phyloP scores from a whole-genome alignment of 805 yeast species.

The Monosporozyma servazzii region DNA sequence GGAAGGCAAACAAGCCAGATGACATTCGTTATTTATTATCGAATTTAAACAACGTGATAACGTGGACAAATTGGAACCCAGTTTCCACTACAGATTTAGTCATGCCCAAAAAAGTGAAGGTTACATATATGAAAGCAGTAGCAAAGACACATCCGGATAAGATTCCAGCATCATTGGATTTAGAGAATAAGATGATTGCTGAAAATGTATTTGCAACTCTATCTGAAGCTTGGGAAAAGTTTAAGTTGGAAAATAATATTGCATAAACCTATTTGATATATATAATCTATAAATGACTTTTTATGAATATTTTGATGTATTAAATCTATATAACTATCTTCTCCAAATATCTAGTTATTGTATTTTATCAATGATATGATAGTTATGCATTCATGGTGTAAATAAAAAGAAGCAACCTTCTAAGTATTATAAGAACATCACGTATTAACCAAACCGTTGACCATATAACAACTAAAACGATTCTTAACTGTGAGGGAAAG shows the following conservation, averaged over 20 bases:
- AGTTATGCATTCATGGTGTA: neutral
- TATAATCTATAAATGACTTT: neutral
- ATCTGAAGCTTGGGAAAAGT: conserved; percentile 84
- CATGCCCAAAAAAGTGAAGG: conserved; percentile 80
- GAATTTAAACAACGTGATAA: conserved; percentile 55
- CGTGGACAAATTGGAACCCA: conserved; percentile 63
- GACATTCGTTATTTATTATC: conserved; percentile 72
- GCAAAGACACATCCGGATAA: conserved; percentile 88
- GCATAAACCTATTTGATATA: neutral
- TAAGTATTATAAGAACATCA: neutral
- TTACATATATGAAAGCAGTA: conserved; percentile 81
- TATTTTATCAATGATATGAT: too few relatives aligned
- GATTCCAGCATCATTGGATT: conserved; percentile 41
- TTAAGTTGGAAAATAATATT: conserved; percentile 50
- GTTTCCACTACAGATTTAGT: conserved; percentile 69
- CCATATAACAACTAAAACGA: neutral
- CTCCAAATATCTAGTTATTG: too few relatives aligned
- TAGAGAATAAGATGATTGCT: conserved; percentile 74
- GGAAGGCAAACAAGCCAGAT: conserved; percentile 72
- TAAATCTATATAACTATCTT: too few relatives aligned
- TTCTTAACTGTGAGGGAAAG: neutral
- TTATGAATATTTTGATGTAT: neutral
- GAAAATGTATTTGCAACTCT: conserved; percentile 76
- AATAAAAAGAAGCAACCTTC: too few relatives aligned
- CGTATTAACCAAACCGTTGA: neutral